Evolutionary conservation across 1,284 basidiomycete species (phyloP).

Genomic region (Boletus semigastroideus): DNA sequence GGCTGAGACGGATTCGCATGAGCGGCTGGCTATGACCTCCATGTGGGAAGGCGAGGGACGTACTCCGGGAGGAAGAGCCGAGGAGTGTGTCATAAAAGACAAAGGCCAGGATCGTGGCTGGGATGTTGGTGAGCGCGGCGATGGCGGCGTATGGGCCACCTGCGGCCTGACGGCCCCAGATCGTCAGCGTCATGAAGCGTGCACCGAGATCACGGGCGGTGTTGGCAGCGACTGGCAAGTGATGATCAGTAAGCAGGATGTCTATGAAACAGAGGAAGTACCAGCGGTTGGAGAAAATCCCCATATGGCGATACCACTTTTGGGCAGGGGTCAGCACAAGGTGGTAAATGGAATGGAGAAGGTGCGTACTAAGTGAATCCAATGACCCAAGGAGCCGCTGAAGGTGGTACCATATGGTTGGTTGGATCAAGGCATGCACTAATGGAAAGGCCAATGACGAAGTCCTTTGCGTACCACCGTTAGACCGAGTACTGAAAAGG

Average conservation of each 20-base stretch:
- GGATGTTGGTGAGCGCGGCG: conserved; percentile 64
- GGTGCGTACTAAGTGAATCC: conserved; percentile 49
- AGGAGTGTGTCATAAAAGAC: conserved; percentile 55
- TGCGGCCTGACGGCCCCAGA: conserved; percentile 55
- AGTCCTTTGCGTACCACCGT: conserved; percentile 47
- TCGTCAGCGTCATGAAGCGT: conserved; percentile 53
- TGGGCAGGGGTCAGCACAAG: conserved; percentile 8
- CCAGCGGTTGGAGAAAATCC: conserved; percentile 53
- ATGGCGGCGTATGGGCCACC: conserved; percentile 64
- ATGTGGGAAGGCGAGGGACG: conserved; percentile 13
- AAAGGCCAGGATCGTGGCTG: conserved; percentile 53
- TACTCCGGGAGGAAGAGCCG: conserved; percentile 29
- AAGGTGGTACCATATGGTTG: conserved; percentile 57
- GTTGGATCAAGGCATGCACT: conserved; percentile 62
- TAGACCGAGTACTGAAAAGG: neutral
- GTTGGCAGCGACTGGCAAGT: conserved; percentile 55
- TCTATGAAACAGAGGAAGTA: conserved; percentile 22
- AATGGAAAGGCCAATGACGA: conserved; percentile 60
- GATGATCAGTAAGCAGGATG: conserved; percentile 1
- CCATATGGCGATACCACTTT: conserved; percentile 57
- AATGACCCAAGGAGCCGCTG: conserved; percentile 50
- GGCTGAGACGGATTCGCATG: conserved; percentile 14
- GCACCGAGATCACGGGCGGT: conserved; percentile 68
- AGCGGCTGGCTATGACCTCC: conserved; percentile 10
- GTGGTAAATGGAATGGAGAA: neutral